Conservation (phyloP, 768 basidiomycete species). For the Russula ochroleuca region DNA sequence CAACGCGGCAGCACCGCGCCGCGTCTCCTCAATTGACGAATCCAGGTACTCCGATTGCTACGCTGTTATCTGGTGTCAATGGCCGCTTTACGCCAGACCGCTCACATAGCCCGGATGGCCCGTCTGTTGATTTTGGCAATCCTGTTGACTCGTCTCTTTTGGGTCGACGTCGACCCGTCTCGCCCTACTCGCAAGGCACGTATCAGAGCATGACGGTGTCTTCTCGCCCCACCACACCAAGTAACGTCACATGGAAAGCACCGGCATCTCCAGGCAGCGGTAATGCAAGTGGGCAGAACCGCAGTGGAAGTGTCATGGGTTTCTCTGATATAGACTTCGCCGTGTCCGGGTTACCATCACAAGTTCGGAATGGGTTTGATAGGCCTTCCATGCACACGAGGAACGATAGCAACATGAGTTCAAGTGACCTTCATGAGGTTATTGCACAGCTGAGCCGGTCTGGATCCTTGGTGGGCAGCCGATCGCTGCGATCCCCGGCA, state of each 20-base stretch:
- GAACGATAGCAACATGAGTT: slow-evolving; percentile 33
- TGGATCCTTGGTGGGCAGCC: slow-evolving; percentile 29
- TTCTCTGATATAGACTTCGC: slow-evolving; percentile 33
- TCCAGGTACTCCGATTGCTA: slow-evolving; percentile 28
- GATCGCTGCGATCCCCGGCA: slow-evolving; percentile 52
- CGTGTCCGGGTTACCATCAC: slow-evolving; percentile 29
- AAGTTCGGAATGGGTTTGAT: slow-evolving; percentile 23
- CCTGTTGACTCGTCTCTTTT: slow-evolving; percentile 46
- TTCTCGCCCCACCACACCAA: slow-evolving; percentile 56
- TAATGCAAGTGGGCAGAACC: slow-evolving; percentile 39
- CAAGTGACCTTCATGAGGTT: slow-evolving; percentile 29
- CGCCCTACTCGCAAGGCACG: slow-evolving; percentile 58
- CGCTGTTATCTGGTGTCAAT: slow-evolving; percentile 53
- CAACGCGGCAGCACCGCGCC: slow-evolving; percentile 46
- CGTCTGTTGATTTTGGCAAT: slow-evolving; percentile 26
- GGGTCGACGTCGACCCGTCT: slow-evolving; percentile 61
- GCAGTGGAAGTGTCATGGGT: slow-evolving; percentile 54
- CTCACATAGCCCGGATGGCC: slow-evolving; percentile 28
- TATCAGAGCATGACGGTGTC: slow-evolving; percentile 59
- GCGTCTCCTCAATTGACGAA: slow-evolving; percentile 46
- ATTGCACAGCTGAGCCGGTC: slow-evolving; percentile 21
- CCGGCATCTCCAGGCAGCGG: slow-evolving; percentile 35
- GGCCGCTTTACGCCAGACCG: slow-evolving; percentile 61
- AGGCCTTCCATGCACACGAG: slow-evolving; percentile 31
- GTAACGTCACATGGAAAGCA: slow-evolving; percentile 68